phyloP scores from a whole-genome alignment of 2,329 filamentous ascomycete genomes.

The Endocalyx cinctus region DNA sequence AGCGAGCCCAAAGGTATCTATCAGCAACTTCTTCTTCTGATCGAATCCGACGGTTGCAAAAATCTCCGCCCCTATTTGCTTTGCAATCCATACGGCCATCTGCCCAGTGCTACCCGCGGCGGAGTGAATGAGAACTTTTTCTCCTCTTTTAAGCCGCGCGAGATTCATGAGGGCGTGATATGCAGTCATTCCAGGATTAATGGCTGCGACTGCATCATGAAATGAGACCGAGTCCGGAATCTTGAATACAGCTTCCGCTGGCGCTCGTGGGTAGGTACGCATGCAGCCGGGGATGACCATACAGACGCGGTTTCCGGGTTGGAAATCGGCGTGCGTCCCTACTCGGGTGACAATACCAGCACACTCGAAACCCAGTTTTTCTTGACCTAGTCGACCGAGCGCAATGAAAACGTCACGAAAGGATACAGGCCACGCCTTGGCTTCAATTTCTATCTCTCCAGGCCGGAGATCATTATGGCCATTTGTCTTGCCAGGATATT shows the following conservation, averaged over 20 bases:
- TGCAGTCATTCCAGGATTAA: slow-evolving; percentile 13
- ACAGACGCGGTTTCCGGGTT: slow-evolving; percentile 5
- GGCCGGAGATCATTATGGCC: background rate
- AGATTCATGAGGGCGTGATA: slow-evolving; percentile 16
- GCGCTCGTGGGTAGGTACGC: slow-evolving; percentile 3
- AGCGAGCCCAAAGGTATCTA: slow-evolving; percentile 18
- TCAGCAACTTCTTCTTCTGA: slow-evolving; percentile 19
- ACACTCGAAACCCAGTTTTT: slow-evolving; percentile 9
- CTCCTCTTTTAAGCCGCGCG: slow-evolving; percentile 14
- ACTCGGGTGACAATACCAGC: slow-evolving; percentile 25
- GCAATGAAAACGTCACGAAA: slow-evolving; percentile 2
- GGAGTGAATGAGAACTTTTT: slow-evolving; percentile 12
- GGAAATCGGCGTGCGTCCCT: slow-evolving; percentile 7
- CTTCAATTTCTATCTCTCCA: slow-evolving; percentile 2
- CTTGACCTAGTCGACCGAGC: background rate
- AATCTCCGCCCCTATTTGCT: slow-evolving; percentile 11
- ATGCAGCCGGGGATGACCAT: slow-evolving; percentile 7
- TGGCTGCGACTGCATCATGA: background rate
- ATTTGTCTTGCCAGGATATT: background rate
- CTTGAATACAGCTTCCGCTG: background rate
- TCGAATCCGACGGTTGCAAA: slow-evolving; percentile 20
- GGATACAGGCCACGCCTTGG: slow-evolving; percentile 1
- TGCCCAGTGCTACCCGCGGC: slow-evolving; percentile 6
- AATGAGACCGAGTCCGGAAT: background rate
- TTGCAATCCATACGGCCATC: slow-evolving; percentile 4